phyloP scores from a whole-genome alignment of 768 basidiomycete genomes.

The Boletus speciosus region DNA sequence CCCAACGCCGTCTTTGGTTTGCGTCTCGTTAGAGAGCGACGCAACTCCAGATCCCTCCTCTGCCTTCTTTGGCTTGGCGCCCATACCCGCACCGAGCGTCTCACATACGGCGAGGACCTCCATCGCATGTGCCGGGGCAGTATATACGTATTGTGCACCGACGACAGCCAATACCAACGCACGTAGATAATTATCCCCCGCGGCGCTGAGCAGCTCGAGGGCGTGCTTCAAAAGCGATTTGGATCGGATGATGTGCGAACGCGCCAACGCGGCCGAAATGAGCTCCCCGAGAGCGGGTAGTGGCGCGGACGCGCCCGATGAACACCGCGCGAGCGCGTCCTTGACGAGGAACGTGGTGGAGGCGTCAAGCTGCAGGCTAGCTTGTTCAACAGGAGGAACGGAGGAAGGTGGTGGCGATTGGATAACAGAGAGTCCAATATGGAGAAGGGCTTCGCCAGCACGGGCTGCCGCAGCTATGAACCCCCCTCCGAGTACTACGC shows the following conservation, averaged over 20 bases:
- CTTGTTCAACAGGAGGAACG: not conserved
- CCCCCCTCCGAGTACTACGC: conserved; percentile 19
- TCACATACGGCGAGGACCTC: conserved; percentile 65
- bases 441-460: conserved; percentile 50
- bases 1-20: conserved; percentile 40
- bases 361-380: conserved; percentile 13
- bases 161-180: conserved; percentile 66
- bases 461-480: conserved; percentile 49
- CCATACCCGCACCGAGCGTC: conserved; percentile 68
- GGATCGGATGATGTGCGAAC: conserved; percentile 28
- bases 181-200: conserved; percentile 71
- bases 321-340: conserved; percentile 27
- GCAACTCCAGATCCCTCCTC: conserved; percentile 1
- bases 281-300: conserved; percentile 13
- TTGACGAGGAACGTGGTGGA: conserved; percentile 19
- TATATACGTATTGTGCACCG: conserved; percentile 68
- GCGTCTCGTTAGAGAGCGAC: not conserved
- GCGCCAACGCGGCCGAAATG: conserved; percentile 19
- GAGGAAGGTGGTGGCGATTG: conserved; percentile 1
- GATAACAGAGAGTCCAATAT: conserved; percentile 39
- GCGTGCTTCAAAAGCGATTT: conserved; percentile 52
- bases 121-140: conserved; percentile 64
- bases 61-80: conserved; percentile 33
- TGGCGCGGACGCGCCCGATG: conserved; percentile 18
- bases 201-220: conserved; percentile 50